These are phyloP conservation scores for Sporothrix variecibatus DNA, from an alignment of 2,329 filamentous ascomycete genomes.

Conservation along the genomic window DNA sequence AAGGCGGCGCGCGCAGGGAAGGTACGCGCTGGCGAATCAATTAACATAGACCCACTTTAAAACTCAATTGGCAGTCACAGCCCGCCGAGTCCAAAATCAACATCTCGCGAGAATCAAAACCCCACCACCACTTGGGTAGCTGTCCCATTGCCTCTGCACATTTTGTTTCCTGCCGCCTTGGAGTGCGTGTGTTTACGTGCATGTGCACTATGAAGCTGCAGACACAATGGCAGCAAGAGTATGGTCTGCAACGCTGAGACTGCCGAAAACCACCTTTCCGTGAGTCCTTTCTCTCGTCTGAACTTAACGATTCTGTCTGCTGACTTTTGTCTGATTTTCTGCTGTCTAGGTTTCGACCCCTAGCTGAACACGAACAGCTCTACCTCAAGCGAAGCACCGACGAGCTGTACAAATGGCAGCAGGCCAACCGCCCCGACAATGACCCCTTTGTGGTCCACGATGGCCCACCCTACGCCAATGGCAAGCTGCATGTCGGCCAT, in stretches of 20 bases:
- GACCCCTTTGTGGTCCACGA: slow-evolving; percentile 82
- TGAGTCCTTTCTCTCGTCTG: slow-evolving; percentile 41
- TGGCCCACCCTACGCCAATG: slow-evolving; percentile 96
- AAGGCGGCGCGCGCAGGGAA: not conserved
- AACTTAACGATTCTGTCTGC: not conserved
- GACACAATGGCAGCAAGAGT: slow-evolving; percentile 53
- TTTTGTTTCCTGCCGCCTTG: not conserved
- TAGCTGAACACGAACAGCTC: slow-evolving; percentile 50
- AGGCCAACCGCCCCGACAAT: slow-evolving; percentile 52
- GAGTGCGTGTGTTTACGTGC: not conserved
- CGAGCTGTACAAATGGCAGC: slow-evolving; percentile 88
- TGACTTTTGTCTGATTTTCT: not conserved
- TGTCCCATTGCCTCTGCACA: not conserved
- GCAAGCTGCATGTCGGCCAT: slow-evolving; percentile 86
- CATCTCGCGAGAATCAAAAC: not conserved
- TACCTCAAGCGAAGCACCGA: slow-evolving; percentile 80
- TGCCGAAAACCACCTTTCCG: slow-evolving; percentile 76
- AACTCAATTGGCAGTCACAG: slow-evolving; percentile 14
- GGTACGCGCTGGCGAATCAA: not conserved
- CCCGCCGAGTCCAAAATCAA: not conserved
- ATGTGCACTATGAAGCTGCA: slow-evolving; percentile 21
- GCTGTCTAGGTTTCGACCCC: slow-evolving; percentile 51
- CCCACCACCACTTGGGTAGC: not conserved
- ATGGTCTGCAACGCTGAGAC: slow-evolving; percentile 73
- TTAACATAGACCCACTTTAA: slow-evolving; percentile 15